Base-by-base conservation (phyloP, 1,139 yeast genomes). In the Kodamaea derodonti region DNA sequence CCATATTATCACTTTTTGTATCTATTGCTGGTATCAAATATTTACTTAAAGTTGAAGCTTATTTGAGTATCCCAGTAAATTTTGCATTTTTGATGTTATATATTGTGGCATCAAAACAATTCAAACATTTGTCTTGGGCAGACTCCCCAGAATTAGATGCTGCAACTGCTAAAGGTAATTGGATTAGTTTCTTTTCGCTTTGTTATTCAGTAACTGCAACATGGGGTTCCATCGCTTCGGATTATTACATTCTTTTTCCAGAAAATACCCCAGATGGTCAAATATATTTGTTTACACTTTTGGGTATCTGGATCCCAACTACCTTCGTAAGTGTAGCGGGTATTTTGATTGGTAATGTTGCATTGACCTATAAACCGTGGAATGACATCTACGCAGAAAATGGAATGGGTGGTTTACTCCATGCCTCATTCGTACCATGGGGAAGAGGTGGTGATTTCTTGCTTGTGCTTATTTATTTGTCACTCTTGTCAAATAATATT, bases 181-280 rank as follows among this genome's bases (percentile, higher is more conserved):
- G 86, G 76, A 56, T 87, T 20, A 75, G 87, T 13, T 84, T 79
- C 55, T 85, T 86, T 51, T 75, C 90, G 1, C 65, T 86, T 32
- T 71, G 83, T 24, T 85, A 84, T 51, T 82, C 95, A 22, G 79
- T 83, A 30, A 86, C 96, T 3, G 76, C 90, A 1, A 85, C 95
- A 1, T 88, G 96, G 96, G 94, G 95, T 24, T 83, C 92, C 4
- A 75, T 84, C 41, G 85, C 95, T 1, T 72, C 92, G 1, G 97
- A 88, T 58, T 88, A 87, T 56, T 85, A 84, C 55, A 78, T 87
- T 33, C 67, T 85, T 35, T 80, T 87, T 52, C 95, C 96, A 0
- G 95, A 85, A 51, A 65, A 68, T 28, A 75, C 87, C 0, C 74
- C 86, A 1, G 76, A 77, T 40, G 46, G 61, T 43, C 72, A 72